Conservation (phyloP, 345 rosid species). For the Euphorbia lathyris region DNA sequence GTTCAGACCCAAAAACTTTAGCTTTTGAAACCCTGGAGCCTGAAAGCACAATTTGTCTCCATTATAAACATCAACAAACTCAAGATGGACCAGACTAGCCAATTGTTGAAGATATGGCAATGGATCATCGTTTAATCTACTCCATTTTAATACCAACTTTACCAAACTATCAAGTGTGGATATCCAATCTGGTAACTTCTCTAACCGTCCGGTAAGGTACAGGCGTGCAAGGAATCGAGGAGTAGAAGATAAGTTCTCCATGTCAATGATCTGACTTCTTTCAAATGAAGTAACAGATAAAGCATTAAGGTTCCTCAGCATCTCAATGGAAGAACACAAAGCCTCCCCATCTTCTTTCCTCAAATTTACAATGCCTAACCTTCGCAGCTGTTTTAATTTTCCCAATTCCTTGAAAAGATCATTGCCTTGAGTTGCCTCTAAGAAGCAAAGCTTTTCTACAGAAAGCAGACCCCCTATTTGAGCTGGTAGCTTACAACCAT, state of each 20-base stretch:
- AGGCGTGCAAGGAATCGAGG: slow-evolving; percentile 27
- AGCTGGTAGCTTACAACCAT: slow-evolving; percentile 9
- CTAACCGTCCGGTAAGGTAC: slow-evolving; percentile 20
- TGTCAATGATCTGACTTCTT: slow-evolving; percentile 15
- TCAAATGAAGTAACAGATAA: slow-evolving; percentile 17
- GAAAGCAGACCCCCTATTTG: slow-evolving; percentile 12
- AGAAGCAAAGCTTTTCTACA: slow-evolving; percentile 22
- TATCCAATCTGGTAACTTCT: slow-evolving; percentile 30
- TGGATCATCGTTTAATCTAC: slow-evolving; percentile 21
- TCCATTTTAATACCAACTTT: slow-evolving; percentile 19
- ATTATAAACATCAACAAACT: slow-evolving; percentile 16
- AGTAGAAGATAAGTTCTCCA: slow-evolving; percentile 20
- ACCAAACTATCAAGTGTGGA: slow-evolving; percentile 21
- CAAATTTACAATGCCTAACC: slow-evolving; percentile 22
- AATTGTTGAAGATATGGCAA: slow-evolving; percentile 12
- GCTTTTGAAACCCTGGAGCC: slow-evolving; percentile 19
- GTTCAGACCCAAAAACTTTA: slow-evolving; percentile 23
- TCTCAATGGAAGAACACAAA: slow-evolving; percentile 27
- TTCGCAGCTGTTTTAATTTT: slow-evolving; percentile 15
- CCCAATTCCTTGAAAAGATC: slow-evolving; percentile 13
- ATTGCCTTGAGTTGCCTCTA: slow-evolving; percentile 17
- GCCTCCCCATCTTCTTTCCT: slow-evolving; percentile 17
- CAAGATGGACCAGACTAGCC: slow-evolving; percentile 28
- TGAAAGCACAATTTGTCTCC: slow-evolving; percentile 20
- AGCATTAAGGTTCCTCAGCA: slow-evolving; percentile 19